Percentiles rank a stretch among this genome's conserved stretches.
Conservation (phyloP, 768 basidiomycete genomes). For the Tulasnella sp. region DNA sequence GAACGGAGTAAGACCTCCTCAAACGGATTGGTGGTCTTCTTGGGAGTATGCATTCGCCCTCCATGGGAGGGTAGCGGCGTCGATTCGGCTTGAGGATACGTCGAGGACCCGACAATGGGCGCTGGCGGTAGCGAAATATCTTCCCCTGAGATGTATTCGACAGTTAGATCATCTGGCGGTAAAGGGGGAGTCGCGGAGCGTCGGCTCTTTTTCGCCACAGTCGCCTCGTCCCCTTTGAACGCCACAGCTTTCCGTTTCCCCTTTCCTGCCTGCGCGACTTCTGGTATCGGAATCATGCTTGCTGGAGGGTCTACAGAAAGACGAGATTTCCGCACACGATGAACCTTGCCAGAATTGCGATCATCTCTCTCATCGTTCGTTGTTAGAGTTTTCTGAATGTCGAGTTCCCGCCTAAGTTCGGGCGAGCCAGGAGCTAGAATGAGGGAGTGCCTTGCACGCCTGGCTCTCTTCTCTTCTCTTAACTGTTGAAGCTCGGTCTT, state of each 20-base stretch:
- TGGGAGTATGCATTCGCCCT: neutral
- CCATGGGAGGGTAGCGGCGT: neutral
- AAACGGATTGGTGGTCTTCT: slow-evolving; percentile 11
- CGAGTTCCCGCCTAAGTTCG: slow-evolving; percentile 9
- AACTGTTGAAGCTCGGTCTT: slow-evolving; percentile 55
- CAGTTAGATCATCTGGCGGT: neutral
- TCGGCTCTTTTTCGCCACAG: neutral
- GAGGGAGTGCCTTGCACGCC: slow-evolving; percentile 14
- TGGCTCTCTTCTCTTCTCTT: slow-evolving; percentile 51
- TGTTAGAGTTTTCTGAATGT: neutral
- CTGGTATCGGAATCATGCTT: neutral
- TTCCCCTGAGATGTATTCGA: neutral
- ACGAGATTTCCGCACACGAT: neutral
- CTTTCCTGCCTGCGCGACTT: neutral
- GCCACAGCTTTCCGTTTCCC: slow-evolving; percentile 1
- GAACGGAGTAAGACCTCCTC: slow-evolving; percentile 12
- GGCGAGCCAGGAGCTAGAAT: slow-evolving; percentile 18
- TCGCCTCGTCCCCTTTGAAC: too few species aligned
- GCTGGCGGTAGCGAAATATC: too few species aligned
- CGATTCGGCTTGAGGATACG: too few species aligned
- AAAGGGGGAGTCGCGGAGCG: neutral
- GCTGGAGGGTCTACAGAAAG: neutral
- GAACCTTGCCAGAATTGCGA: neutral
- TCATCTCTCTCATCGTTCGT: neutral
- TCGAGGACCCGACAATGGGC: too few species aligned